Evolutionary conservation across 202 grass and related monocot genomes (phyloP), one percentile per base, ranked within the genome.

Genomic region (Carex arenaria): DNA sequence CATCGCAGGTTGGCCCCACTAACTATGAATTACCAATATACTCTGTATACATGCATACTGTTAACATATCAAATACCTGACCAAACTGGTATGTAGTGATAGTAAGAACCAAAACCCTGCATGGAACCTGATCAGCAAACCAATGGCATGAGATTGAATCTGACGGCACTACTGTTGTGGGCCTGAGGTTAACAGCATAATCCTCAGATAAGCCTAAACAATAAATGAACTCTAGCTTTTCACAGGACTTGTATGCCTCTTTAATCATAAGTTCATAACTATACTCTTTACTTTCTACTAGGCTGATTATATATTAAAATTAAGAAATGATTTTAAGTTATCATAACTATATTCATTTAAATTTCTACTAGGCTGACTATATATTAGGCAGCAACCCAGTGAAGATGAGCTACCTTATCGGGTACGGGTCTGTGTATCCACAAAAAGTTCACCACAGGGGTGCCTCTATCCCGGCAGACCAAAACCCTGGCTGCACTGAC

Each of bases 391-490:
- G 87, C 36, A 97, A 97, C 80, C 91, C 90, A 14, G 84, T 90
- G 89, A 90, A 94, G 86, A 38, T 94, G 65, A 97, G 94, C 83
- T 97, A 97, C 80, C 86, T 97, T 17, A 88, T 97, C 30, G 88
- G 91, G 68, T 94, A 86, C 3, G 90, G 91, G 3, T 85, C 82
- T 55, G 80, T 60, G 20, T 97, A 86, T 64, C 91, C 91, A 12
- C 61, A 81, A 79, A 80, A 79, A 70, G 87, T 92, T 84, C 94
- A 97, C 85, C 94, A 97, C 71, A 87, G 91, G 11, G 91, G 91
- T 17, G 91, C 91, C 28, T 92, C 90, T 11, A 97, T 94, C 79
- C 94, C 94, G 0, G 88, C 78, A 0, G 83, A 86, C 66, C 85
- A 62, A 17, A 59, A 89, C 82, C 89, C 89, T 13, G 90, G 91